Evolutionary conservation across 2,329 filamentous ascomycete genomes (phyloP).

Genomic region (Neonectria coccinea): DNA sequence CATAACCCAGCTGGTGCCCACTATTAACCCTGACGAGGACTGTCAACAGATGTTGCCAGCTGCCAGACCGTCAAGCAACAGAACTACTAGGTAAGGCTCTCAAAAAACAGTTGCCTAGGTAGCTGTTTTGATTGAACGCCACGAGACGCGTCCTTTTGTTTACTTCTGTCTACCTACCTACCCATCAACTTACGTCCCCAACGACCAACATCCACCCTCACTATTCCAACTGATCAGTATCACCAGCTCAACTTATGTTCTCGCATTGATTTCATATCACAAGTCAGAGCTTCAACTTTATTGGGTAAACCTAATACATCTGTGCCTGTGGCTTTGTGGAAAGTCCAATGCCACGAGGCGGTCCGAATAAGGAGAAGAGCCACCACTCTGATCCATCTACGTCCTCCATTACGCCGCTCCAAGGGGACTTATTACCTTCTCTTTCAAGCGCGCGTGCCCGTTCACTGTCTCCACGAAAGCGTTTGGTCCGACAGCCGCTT

Average conservation of each 20-base stretch:
- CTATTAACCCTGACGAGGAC: neutral
- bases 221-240: neutral
- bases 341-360: slow-evolving; percentile 36
- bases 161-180: neutral
- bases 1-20: neutral
- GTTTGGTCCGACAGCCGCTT: slow-evolving; percentile 53
- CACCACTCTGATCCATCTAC: slow-evolving; percentile 43
- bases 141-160: slow-evolving; percentile 8
- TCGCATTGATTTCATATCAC: neutral
- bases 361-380: slow-evolving; percentile 30
- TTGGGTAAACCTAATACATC: neutral
- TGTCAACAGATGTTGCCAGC: slow-evolving; percentile 3
- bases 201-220: slow-evolving; percentile 1
- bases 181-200: neutral
- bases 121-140: neutral
- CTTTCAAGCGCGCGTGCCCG: slow-evolving; percentile 48
- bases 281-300: neutral
- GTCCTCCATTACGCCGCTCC: slow-evolving; percentile 47
- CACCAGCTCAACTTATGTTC: neutral
- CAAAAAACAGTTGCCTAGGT: neutral
- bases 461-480: slow-evolving; percentile 52
- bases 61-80: neutral
- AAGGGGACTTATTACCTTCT: slow-evolving; percentile 53
- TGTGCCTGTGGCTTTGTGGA: slow-evolving; percentile 18
- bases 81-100: neutral